A percentile compares a stretch with the other conserved stretches of the same genome.
These are phyloP conservation scores for Hygrophoropsis aurantiaca DNA, from an alignment of 768 basidiomycete genomes.

Conservation along the genomic window DNA sequence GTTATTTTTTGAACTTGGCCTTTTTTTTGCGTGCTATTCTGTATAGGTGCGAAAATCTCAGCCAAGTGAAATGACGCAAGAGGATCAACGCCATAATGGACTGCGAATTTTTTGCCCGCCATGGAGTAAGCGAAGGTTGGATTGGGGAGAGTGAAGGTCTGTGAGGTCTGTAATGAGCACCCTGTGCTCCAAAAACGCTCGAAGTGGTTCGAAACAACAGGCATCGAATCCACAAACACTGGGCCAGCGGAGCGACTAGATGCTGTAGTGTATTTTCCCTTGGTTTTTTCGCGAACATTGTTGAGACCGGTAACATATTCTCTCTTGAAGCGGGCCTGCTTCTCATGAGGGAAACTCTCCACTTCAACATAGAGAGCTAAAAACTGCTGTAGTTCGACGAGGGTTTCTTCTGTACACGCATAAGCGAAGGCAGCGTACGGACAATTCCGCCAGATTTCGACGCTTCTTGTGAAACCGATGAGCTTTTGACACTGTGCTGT, in stretches of 20 bases:
- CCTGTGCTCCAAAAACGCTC: constrained; percentile 24
- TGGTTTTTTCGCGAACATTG: neutral
- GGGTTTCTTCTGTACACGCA: constrained; percentile 22
- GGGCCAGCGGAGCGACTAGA: constrained; percentile 29
- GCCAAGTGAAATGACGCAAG: constrained; percentile 31
- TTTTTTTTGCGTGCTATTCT: neutral
- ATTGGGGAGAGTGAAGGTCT: constrained; percentile 18
- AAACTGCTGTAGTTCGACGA: constrained; percentile 18
- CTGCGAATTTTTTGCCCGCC: constrained; percentile 18
- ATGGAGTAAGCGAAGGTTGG: constrained; percentile 30
- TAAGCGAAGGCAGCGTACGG: constrained; percentile 26
- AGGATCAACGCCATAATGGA: constrained; percentile 31
- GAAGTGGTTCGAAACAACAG: constrained; percentile 17
- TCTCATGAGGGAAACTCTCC: constrained; percentile 9
- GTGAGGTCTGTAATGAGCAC: constrained; percentile 16
- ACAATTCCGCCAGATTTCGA: constrained; percentile 22
- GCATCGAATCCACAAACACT: constrained; percentile 10
- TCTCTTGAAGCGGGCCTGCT: constrained; percentile 12
- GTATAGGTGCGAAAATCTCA: constrained; percentile 16
- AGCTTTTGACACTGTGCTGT: constrained; percentile 27
- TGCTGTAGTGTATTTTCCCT: neutral
- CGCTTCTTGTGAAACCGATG: constrained; percentile 9
- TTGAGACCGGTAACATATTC: constrained; percentile 21
- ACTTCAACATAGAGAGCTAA: constrained; percentile 20
- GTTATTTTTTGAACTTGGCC: neutral